phyloP scores from a whole-genome alignment of 768 basidiomycete genomes.

The Suillus occidentalis region DNA sequence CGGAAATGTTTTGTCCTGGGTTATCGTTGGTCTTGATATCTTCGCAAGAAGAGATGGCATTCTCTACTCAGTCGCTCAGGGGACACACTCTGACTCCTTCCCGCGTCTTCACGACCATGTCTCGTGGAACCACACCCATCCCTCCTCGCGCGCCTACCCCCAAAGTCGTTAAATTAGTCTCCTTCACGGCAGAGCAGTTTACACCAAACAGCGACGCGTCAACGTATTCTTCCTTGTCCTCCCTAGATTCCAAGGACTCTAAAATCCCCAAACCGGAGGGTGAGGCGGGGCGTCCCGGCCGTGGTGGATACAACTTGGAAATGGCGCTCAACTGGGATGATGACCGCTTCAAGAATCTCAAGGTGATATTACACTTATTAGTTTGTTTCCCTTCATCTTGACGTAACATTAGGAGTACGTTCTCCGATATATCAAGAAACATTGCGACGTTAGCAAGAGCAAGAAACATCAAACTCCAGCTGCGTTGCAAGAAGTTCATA shows the following conservation, averaged over 20 bases:
- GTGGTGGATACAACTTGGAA: too few species aligned
- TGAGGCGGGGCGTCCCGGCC: background rate
- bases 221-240: background rate
- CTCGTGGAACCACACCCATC: background rate
- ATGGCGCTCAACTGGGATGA: background rate
- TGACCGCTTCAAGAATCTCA: background rate
- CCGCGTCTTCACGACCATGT: background rate
- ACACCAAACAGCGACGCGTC: background rate
- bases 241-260: background rate
- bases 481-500: background rate
- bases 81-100: background rate
- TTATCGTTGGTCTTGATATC: background rate
- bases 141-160: background rate
- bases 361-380: background rate
- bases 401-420: background rate
- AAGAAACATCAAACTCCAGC: background rate
- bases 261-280: background rate
- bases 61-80: background rate
- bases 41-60: background rate
- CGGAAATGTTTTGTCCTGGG: background rate
- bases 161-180: background rate
- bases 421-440: background rate
- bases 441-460: background rate
- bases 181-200: background rate
- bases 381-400: background rate